Evolutionary conservation across 345 rosid genomes (phyloP).

Genomic region (Aegle marmelos): DNA sequence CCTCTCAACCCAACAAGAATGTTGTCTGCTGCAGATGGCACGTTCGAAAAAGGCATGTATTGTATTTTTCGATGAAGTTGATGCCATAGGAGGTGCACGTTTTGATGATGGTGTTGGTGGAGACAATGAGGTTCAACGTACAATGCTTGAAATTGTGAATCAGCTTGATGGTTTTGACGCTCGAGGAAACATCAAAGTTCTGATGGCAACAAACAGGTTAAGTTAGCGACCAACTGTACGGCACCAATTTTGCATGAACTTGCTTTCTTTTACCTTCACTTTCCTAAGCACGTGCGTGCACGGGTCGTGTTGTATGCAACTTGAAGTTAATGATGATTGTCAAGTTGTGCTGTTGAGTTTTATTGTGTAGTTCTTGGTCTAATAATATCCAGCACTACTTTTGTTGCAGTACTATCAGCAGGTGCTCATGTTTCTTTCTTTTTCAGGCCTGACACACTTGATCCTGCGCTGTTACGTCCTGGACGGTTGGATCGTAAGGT

Average conservation of each 20-base stretch:
- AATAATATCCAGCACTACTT: background rate
- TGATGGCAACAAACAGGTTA: constrained; percentile 98
- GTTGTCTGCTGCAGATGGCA: constrained; percentile 54
- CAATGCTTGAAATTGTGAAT: constrained; percentile 75
- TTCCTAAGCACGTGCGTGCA: background rate
- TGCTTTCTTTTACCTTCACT: background rate
- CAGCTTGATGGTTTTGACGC: constrained; percentile 50
- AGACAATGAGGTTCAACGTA: constrained; percentile 75
- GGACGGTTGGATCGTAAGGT: constrained; percentile 92
- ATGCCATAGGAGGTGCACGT: constrained; percentile 85
- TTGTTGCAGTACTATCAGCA: background rate
- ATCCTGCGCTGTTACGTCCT: constrained; percentile 92
- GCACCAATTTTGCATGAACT: background rate
- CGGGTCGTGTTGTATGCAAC: background rate
- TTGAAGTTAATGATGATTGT: background rate
- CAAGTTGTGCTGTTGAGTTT: background rate
- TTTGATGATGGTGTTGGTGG: constrained; percentile 85
- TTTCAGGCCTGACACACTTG: constrained; percentile 87
- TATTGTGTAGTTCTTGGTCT: background rate
- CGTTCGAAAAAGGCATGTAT: constrained; percentile 81
- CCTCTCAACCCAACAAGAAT: background rate
- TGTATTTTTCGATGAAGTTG: constrained; percentile 78
- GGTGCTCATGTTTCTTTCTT: background rate
- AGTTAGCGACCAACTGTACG: background rate
- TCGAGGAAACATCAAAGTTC: constrained; percentile 92